A percentile compares a stretch with the other conserved stretches of the same genome.
These are phyloP conservation scores for Nectriaceae sp. DNA, from an alignment of 2,329 filamentous ascomycete genomes.

Conservation along the genomic window DNA sequence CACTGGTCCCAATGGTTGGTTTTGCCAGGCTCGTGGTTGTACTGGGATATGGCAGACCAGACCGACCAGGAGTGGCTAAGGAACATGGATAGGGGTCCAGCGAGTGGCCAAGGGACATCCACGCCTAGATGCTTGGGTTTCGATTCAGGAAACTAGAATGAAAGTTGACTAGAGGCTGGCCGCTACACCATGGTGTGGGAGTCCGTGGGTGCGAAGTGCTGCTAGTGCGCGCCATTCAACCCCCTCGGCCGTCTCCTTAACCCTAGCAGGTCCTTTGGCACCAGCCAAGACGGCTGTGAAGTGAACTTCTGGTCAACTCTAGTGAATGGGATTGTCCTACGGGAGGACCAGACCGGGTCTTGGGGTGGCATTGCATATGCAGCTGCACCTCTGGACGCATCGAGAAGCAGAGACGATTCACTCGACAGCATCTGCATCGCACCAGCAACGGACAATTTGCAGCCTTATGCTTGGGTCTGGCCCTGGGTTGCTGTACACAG, in stretches of 20 bases:
- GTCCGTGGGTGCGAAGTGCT: slow-evolving; percentile 16
- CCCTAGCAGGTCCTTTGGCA: slow-evolving; percentile 14
- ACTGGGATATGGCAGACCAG: slow-evolving; percentile 24
- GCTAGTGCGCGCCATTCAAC: slow-evolving; percentile 17
- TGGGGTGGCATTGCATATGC: slow-evolving; percentile 31
- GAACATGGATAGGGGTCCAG: slow-evolving; percentile 28
- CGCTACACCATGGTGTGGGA: slow-evolving; percentile 23
- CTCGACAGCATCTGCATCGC: not conserved
- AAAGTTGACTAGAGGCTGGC: slow-evolving; percentile 6
- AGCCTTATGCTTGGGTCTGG: not conserved
- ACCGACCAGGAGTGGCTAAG: slow-evolving; percentile 23
- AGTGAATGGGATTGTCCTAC: slow-evolving; percentile 28
- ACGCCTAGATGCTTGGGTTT: slow-evolving; percentile 23
- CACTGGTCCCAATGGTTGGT: slow-evolving; percentile 21
- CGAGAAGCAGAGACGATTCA: slow-evolving; percentile 10
- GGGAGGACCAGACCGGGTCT: slow-evolving; percentile 24
- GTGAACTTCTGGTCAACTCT: slow-evolving; percentile 29
- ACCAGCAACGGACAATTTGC: not conserved
- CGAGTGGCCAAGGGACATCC: slow-evolving; percentile 25
- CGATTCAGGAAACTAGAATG: slow-evolving; percentile 26
- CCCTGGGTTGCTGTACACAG: not conserved
- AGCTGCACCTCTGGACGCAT: slow-evolving; percentile 25
- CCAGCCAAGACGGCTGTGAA: slow-evolving; percentile 27
- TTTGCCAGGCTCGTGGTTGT: slow-evolving; percentile 31
- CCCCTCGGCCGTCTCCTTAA: slow-evolving; percentile 14